Evolutionary conservation across 768 basidiomycete species (phyloP), one percentile per base, ranked within the genome.

Genomic region (Podaxis sp.): DNA sequence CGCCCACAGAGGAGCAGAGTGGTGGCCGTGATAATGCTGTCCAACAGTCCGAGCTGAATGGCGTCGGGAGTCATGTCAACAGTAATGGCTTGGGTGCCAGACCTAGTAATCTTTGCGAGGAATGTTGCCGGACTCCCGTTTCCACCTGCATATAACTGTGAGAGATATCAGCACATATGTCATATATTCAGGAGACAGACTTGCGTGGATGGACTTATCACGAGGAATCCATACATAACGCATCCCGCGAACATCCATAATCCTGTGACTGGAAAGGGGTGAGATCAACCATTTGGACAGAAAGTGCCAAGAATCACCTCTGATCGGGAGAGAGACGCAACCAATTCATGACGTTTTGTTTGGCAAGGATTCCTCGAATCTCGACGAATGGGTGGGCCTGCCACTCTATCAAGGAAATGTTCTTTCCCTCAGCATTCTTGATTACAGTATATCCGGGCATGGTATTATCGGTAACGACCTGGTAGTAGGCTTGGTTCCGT

Each of bases 371-470:
- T 5, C 79, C 78, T 21, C 79, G 82, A 37, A 84, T 74, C 66
- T 89, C 87, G 52, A 89, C 71, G 35, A 77, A 66, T 1, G 80
- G 78, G 47, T 73, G 74, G 1, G 71, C 50, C 71, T 79, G 69
- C 87, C 87, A 89, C 65, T 85, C 84, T 60, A 89, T 68, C 63
- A 87, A 76, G 1, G 81, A 85, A 32, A 85, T 67, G 40, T 75
- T 78, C 52, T 72, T 75, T 42, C 77, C 77, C 25, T 80, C 74
- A 5, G 70, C 71, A 61, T 82, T 78, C 67, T 82, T 83, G 64
- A 86, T 69, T 21, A 82, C 70, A 1, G 85, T 86, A 64, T 82
- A 82, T 3, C 79, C 82, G 5, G 82, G 80, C 65, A 78, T 76
- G 7, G 74, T 69, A 50, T 74, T 64, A 64, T 83, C 81, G 10